phyloP scores from a whole-genome alignment of 2,329 filamentous ascomycete species.

The Arthrobotrys conoides region DNA sequence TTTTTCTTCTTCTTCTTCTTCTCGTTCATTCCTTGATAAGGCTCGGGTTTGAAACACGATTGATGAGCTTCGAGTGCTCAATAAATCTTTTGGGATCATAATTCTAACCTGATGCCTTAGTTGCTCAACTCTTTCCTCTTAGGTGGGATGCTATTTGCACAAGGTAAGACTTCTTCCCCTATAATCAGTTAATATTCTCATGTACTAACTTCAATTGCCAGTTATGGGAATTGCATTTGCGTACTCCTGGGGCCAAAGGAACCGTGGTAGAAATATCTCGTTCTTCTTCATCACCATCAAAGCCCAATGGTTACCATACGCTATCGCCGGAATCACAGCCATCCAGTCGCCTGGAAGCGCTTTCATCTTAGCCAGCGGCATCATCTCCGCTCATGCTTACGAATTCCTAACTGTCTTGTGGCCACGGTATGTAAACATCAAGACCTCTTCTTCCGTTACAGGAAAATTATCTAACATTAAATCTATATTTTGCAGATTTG shows the following conservation, averaged over 20 bases:
- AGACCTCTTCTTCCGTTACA: not conserved
- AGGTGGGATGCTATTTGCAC: slow-evolving; percentile 40
- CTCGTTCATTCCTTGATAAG: not conserved
- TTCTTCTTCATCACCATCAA: slow-evolving; percentile 58
- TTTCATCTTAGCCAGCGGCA: slow-evolving; percentile 72
- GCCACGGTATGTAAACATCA: slow-evolving; percentile 70
- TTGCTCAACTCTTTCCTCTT: slow-evolving; percentile 47
- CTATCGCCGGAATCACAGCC: slow-evolving; percentile 42
- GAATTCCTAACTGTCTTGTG: slow-evolving; percentile 91
- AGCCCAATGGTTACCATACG: slow-evolving; percentile 50
- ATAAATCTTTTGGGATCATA: not conserved
- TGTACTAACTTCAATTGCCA: slow-evolving; percentile 4
- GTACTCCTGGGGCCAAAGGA: slow-evolving; percentile 55
- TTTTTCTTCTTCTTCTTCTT: slow-evolving; percentile 13
- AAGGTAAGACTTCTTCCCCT: slow-evolving; percentile 14
- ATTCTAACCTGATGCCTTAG: slow-evolving; percentile 39
- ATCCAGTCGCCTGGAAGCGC: slow-evolving; percentile 36
- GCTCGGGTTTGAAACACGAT: slow-evolving; percentile 9
- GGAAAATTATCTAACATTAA: slow-evolving; percentile 6
- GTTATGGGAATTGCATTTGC: slow-evolving; percentile 50
- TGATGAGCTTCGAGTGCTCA: slow-evolving; percentile 6
- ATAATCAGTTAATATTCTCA: not conserved
- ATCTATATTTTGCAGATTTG: slow-evolving; percentile 72
- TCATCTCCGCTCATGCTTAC: slow-evolving; percentile 88
- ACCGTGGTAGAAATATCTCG: slow-evolving; percentile 42